Conservation (phyloP, 108 stramenopile species). For the Poteriospumella lacustris region DNA sequence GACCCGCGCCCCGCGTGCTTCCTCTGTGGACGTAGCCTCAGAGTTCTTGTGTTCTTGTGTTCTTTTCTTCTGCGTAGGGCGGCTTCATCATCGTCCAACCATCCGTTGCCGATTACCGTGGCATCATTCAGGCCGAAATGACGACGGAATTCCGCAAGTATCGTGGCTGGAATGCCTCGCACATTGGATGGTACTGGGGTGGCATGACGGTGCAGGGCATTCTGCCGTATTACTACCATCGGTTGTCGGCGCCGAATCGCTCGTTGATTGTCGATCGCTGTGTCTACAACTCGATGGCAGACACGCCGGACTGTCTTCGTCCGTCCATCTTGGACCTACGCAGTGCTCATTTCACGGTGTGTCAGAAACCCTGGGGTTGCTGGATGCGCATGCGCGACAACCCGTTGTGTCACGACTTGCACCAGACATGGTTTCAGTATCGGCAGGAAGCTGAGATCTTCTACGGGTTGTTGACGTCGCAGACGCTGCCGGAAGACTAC, state of each 20-base stretch:
- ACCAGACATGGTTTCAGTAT: neutral
- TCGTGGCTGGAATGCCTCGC: slow-evolving; percentile 61
- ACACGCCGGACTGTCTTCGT: slow-evolving; percentile 61
- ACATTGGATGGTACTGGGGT: slow-evolving; percentile 83
- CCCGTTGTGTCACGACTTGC: slow-evolving; percentile 11
- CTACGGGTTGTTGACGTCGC: slow-evolving; percentile 11
- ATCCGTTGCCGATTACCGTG: slow-evolving; percentile 8
- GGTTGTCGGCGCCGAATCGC: slow-evolving; percentile 36
- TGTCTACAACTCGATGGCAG: slow-evolving; percentile 82
- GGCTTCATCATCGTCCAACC: slow-evolving; percentile 83
- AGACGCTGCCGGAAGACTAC: no score
- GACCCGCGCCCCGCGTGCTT: no score
- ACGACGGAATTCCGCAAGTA: slow-evolving; percentile 3
- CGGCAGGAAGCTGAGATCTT: slow-evolving; percentile 23
- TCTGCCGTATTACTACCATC: slow-evolving; percentile 80
- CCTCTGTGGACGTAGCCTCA: no score
- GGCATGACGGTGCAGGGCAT: slow-evolving; percentile 65
- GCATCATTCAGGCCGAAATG: neutral
- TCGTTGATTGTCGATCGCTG: slow-evolving; percentile 64
- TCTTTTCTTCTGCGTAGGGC: slow-evolving; percentile 61
- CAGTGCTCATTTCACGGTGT: slow-evolving; percentile 80
- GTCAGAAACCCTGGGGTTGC: slow-evolving; percentile 92
- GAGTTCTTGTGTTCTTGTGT: neutral
- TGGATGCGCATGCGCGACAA: slow-evolving; percentile 42
- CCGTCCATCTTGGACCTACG: neutral